Conservation (phyloP, 257 asterid species). For the Solanum appendiculatum region DNA sequence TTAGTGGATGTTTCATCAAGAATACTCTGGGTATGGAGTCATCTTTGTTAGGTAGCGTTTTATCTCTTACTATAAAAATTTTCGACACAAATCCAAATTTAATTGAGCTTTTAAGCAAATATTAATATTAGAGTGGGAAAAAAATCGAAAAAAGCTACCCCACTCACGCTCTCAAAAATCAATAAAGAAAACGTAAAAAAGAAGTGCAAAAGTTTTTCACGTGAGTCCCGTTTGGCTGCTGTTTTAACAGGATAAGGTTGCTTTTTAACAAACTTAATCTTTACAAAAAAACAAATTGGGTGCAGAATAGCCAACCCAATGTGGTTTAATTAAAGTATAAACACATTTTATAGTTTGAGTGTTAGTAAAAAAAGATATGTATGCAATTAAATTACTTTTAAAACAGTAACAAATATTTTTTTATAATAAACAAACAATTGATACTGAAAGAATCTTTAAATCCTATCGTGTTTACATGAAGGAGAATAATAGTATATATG, state of each 20-base stretch:
- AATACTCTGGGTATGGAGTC: too few species aligned
- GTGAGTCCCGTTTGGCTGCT: background rate
- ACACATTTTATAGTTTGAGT: background rate
- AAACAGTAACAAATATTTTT: background rate
- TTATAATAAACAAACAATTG: background rate
- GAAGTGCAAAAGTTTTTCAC: background rate
- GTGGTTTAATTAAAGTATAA: background rate
- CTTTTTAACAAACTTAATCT: background rate
- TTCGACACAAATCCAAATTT: too few species aligned
- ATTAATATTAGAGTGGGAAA: too few species aligned
- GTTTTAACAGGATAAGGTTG: background rate
- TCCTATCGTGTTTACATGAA: background rate
- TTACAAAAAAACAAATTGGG: background rate
- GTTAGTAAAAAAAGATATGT: background rate
- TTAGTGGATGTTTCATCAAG: background rate
- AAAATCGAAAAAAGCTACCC: too few species aligned
- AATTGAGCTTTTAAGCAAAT: too few species aligned
- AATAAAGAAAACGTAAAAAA: background rate
- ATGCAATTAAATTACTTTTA: background rate
- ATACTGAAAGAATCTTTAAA: background rate
- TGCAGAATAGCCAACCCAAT: background rate
- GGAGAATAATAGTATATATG: background rate
- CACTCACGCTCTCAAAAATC: too few species aligned
- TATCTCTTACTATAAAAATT: too few species aligned
- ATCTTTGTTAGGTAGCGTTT: rapidly evolving